Evolutionary conservation across 2,329 filamentous ascomycete genomes (phyloP), one percentile per base, ranked within the genome.

Genomic region (Colletotrichum neosansevieriae): DNA sequence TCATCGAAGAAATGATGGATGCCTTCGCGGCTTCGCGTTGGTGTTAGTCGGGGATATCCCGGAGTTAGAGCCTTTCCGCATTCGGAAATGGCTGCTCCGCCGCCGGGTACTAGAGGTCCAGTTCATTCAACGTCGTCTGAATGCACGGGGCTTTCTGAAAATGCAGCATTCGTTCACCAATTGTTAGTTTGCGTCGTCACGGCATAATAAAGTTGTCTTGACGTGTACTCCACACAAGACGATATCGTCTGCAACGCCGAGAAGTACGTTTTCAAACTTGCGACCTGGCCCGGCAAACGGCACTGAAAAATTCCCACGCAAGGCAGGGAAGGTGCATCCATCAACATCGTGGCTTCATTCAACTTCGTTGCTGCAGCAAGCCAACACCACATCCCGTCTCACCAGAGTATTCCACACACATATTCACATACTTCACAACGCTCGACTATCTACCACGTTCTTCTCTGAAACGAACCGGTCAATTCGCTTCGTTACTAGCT

Each of bases 291-390:
- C 7, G 29, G 29, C 29, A 29, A 29, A 29, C 29, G 29, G 29
- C 29, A 9, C 7, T 29, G 29, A 29, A 7, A 29, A 0, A 7
- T 29, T 29, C 4, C 7, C 29, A 29, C 29, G 29, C 29, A 29
- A 49, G 19, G 7, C 19, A 19, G 15, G 45, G 36, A 40, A 56
- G 36, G 6, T 15, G 6, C 24, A 17, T 10, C 38, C 45, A 49
- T 62, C 10, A 17, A 56, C 42, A 60, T 60, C 58, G 49, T 60
- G 34, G 42, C 49, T 17, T 62, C 59, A 45, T 62, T 56, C 47
- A 32, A 53, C 59, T 45, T 62, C 59, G 56, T 62, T 53, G 50
- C 40, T 36, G 17, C 36, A 56, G 42, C 47, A 34, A 34, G 24
- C n/a, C 50, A 15, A 17, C 6, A 13, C 29, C 47, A 12, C 40